Conservation (phyloP, 129 eudicot genomes). For the Rutidosis leptorrhynchoides region DNA sequence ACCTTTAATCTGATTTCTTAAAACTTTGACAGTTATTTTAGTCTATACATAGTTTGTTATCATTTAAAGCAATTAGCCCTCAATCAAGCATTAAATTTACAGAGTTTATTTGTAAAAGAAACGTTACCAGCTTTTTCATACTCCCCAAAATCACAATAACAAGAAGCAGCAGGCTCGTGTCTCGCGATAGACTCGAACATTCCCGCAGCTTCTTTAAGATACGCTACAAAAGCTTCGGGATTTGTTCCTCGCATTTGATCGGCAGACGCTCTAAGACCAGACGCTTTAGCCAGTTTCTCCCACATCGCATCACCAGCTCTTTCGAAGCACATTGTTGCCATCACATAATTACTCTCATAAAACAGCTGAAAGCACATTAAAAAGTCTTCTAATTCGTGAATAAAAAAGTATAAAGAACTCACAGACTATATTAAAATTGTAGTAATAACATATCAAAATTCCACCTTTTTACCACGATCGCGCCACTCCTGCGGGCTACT, state of each 20-base stretch:
- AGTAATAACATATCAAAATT: background rate
- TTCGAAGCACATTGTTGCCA: conserved; percentile 86
- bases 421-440: background rate
- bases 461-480: conserved; percentile 62
- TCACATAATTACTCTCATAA: conserved; percentile 59
- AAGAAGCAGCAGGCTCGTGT: conserved; percentile 57
- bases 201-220: conserved; percentile 62
- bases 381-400: too few relatives aligned
- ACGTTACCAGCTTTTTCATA: conserved; percentile 60
- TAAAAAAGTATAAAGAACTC: too few relatives aligned
- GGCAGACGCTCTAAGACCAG: conserved; percentile 52
- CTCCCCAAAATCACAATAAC: conserved; percentile 64
- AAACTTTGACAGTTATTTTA: background rate
- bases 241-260: conserved; percentile 41
- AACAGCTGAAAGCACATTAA: conserved; percentile 47
- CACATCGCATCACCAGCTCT: conserved; percentile 65
- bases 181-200: conserved; percentile 58
- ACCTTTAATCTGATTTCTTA: background rate
- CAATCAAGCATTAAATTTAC: background rate
- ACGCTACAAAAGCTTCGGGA: conserved; percentile 35
- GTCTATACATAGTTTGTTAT: too few relatives aligned
- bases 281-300: conserved; percentile 68
- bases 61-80: too few relatives aligned
- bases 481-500: conserved; percentile 84
- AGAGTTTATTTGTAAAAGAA: background rate